Evolutionary conservation across 768 basidiomycete genomes (phyloP).

Genomic region (Rhizopogon vesiculosus): DNA sequence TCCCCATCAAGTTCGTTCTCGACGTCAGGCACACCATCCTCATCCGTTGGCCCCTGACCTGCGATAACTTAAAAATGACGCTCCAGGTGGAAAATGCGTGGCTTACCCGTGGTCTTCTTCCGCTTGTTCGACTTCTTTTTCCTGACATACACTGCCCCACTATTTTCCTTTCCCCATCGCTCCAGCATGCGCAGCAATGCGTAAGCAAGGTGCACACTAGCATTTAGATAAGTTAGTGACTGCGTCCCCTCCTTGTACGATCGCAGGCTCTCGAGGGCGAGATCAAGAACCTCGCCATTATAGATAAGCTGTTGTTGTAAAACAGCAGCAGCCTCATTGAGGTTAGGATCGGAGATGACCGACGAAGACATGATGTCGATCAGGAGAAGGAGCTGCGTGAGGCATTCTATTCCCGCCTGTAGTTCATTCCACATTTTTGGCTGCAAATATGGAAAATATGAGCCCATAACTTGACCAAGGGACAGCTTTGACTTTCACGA

Average conservation of each 20-base stretch:
- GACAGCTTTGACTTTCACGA: conserved; percentile 10
- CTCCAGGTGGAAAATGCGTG: conserved; percentile 10
- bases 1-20: conserved; percentile 51
- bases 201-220: conserved; percentile 80
- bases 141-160: conserved; percentile 67
- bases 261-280: conserved; percentile 72
- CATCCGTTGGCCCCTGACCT: conserved; percentile 41
- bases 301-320: conserved; percentile 92
- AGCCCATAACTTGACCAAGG: conserved; percentile 7
- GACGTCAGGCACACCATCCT: conserved; percentile 63
- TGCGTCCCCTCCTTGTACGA: conserved; percentile 80
- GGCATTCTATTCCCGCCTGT: conserved; percentile 90
- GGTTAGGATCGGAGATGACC: conserved; percentile 30
- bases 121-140: conserved; percentile 54
- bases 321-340: conserved; percentile 73
- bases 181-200: conserved; percentile 88
- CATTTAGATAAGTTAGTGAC: conserved; percentile 77
- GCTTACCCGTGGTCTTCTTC: conserved; percentile 46
- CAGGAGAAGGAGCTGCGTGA: conserved; percentile 86
- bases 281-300: conserved; percentile 91
- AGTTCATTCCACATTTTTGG: conserved; percentile 93
- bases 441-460: conserved; percentile 33
- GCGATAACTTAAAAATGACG: conserved; percentile 6
- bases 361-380: conserved; percentile 78
- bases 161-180: conserved; percentile 71